Percentiles rank a stretch among this genome's conserved stretches.
Conservation (phyloP, 1,284 basidiomycete genomes). For the Irpex rosettiformis region DNA sequence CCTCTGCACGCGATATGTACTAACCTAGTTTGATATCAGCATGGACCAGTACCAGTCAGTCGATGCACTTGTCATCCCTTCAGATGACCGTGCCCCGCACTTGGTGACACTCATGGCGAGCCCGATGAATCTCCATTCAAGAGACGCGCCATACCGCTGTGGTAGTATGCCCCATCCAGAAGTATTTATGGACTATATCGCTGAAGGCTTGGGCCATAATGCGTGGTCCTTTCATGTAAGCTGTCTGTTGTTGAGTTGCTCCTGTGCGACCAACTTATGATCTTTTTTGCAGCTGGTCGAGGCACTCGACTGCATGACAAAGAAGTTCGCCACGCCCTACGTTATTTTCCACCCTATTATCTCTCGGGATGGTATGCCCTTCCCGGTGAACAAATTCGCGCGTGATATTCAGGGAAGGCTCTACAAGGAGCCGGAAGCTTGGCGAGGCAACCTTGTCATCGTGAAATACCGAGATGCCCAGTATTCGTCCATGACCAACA, state of each 20-base stretch:
- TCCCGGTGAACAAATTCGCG: conserved; percentile 72
- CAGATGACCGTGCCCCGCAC: conserved; percentile 54
- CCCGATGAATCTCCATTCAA: conserved; percentile 36
- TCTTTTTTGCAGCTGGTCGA: conserved; percentile 53
- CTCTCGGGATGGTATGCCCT: conserved; percentile 73
- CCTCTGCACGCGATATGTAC: neutral
- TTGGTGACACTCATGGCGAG: conserved; percentile 70
- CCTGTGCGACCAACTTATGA: conserved; percentile 9
- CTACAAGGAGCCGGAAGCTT: conserved; percentile 59
- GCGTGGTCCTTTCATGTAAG: conserved; percentile 72
- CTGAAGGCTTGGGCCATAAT: conserved; percentile 60
- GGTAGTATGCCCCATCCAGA: conserved; percentile 75
- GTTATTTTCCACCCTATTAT: conserved; percentile 73
- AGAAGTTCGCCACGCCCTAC: conserved; percentile 71
- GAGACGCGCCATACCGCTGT: conserved; percentile 30
- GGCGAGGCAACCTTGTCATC: conserved; percentile 75
- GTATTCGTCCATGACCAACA: conserved; percentile 66
- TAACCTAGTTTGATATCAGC: neutral
- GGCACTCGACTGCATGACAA: conserved; percentile 73
- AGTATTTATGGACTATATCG: conserved; percentile 80
- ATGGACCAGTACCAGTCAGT: conserved; percentile 62
- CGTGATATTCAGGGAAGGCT: conserved; percentile 62
- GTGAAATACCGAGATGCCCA: conserved; percentile 70
- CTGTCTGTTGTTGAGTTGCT: conserved; percentile 14
- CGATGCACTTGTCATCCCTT: conserved; percentile 47